Evolutionary conservation across 2,329 filamentous ascomycete species (phyloP), one percentile per base, ranked within the genome.

Genomic region (Botrytis sinoallii): DNA sequence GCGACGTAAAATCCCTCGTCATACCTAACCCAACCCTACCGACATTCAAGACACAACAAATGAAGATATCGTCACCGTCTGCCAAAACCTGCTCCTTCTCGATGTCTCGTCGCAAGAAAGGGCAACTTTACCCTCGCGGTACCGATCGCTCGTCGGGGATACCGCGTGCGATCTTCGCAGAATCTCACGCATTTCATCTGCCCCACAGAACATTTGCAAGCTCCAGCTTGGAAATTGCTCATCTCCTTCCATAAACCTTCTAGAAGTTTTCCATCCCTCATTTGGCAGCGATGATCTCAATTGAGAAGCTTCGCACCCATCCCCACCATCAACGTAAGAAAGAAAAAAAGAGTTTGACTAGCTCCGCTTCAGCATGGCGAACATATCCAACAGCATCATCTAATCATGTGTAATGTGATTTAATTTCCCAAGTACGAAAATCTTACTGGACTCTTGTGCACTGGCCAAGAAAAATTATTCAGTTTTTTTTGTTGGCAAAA

Each of bases 161-260:
- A 57, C 35, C n/a, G 48, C 38, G 48, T 32, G 48, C 66, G 38
- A 57, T 57, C 66, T 57, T 57, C 66, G 25, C 38, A 40, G 66
- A 48, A 57, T 40, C 44, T 29, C 66, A 32, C 44, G 35, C 57
- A 42, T 69, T 42, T 69, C 35, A 69, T 25, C n/a, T 42, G 48
- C 66, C 35, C 66, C 48, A 59, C 66, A 20, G n/a, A 32, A 42
- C 3, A 38, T n/a, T 9, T 42, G 32, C 35, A 67, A n/a, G 65
- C 25, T 42, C 46, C 46, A 68, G 35, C 48, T 42, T 69, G 48
- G 64, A 69, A 42, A 69, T 69, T 69, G 66, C 66, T 69, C 66
- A 69, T 69, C 52, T 69, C 66, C 55, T 69, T 69, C 52, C n/a
- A 69, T 69, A 20, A 42, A 57, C 52, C 66, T 69, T 69, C 66